Evolutionary conservation across 139 green algal species (phyloP).

Genomic region (Parachlorella kessleri): DNA sequence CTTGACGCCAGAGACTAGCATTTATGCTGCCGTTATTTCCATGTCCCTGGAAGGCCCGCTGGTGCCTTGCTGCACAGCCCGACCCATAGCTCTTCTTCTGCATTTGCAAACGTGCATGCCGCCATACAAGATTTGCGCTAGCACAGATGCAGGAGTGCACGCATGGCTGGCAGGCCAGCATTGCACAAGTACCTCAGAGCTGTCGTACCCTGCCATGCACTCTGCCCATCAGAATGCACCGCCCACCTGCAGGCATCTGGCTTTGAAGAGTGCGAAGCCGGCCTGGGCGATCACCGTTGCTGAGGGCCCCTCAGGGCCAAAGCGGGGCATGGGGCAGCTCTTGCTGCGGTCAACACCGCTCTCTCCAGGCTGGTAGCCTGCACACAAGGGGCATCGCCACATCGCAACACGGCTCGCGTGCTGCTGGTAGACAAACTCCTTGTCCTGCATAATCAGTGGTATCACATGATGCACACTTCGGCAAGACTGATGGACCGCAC

Average conservation of each 20-base stretch:
- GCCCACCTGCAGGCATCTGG: conserved; percentile 4
- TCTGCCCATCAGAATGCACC: no score
- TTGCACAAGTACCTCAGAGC: background rate
- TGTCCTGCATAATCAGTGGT: no score
- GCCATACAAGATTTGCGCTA: no score
- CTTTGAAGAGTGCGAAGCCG: conserved; percentile 38
- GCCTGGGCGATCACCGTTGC: conserved; percentile 33
- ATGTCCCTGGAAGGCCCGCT: no score
- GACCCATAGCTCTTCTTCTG: no score
- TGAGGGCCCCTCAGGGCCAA: conserved; percentile 21
- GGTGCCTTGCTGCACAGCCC: no score
- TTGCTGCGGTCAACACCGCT: conserved; percentile 46
- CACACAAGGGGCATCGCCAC: background rate
- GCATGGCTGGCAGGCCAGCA: background rate
- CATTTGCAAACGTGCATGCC: no score
- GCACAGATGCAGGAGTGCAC: background rate
- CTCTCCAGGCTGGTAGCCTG: background rate
- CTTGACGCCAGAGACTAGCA: no score
- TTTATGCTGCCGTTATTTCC: no score
- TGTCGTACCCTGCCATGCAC: background rate
- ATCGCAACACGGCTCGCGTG: background rate
- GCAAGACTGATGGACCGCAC: no score
- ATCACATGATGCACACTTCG: no score
- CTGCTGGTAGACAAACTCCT: no score
- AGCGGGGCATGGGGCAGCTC: conserved; percentile 53